phyloP scores from a whole-genome alignment of 352 stramenopile species.

The Phytophthora foliorum region DNA sequence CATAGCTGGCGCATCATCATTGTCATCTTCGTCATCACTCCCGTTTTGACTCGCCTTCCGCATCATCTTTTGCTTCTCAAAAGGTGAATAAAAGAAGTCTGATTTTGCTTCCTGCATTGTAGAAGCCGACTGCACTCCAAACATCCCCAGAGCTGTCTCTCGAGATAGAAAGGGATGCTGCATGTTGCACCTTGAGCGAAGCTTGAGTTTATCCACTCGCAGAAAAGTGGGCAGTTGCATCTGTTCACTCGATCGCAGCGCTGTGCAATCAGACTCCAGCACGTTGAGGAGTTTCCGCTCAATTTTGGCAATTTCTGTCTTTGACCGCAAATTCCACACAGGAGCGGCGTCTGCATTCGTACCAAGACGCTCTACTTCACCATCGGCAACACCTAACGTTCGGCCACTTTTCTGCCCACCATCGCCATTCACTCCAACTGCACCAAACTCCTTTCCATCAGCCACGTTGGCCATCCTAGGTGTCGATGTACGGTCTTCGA shows the following conservation, averaged over 20 bases:
- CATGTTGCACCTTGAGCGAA: conserved; percentile 45
- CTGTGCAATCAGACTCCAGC: conserved; percentile 65
- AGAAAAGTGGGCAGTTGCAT: conserved; percentile 66
- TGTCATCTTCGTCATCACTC: conserved; percentile 19
- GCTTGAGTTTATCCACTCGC: conserved; percentile 57
- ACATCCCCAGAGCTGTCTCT: conserved; percentile 46
- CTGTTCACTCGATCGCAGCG: conserved; percentile 65
- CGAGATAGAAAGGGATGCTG: conserved; percentile 54
- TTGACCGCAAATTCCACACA: conserved; percentile 74
- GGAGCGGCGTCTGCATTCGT: conserved; percentile 9
- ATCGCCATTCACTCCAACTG: conserved; percentile 14
- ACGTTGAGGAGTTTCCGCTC: conserved; percentile 58
- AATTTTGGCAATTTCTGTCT: conserved; percentile 63
- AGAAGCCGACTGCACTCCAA: conserved; percentile 30
- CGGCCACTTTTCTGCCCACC: conserved; percentile 14
- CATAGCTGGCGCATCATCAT: conserved; percentile 26
- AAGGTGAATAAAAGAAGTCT: conserved; percentile 73
- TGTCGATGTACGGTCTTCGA: conserved; percentile 19
- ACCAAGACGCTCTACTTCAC: conserved; percentile 19
- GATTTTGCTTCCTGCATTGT: conserved; percentile 35
- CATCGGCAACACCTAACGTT: conserved; percentile 15
- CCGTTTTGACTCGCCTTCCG: conserved; percentile 16
- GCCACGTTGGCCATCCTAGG: conserved; percentile 6
- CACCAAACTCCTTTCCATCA: conserved; percentile 26
- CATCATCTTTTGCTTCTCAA: conserved; percentile 57